Evolutionary conservation across 352 stramenopile genomes (phyloP), one percentile per base, ranked within the genome.

Genomic region (Globisporangium alternatum): DNA sequence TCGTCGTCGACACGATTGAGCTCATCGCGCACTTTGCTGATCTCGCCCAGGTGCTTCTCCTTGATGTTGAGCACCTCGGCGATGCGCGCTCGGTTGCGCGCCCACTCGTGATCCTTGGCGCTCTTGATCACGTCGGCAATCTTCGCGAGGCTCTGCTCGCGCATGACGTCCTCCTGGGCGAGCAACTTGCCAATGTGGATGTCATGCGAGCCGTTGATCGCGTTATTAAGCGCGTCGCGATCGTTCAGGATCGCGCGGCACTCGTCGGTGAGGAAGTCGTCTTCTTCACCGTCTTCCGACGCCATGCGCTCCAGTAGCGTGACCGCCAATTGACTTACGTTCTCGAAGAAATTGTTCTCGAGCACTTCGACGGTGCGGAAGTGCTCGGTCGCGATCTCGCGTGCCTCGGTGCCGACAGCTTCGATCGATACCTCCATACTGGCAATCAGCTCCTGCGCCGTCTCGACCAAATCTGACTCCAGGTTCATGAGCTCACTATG

Each of bases 281-380:
- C 83, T 21, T 94, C 83, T 55, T 94, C 86, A 19, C 69, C 85
- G 43, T 93, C 85, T 44, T 93, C 85, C 0, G 81, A 82, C 12
- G 81, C 79, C 77, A 92, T 88, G 28, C 86, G 75, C 57, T 94
- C 86, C 12, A 94, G 79, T 39, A 94, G 64, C 49, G 78, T 75
- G 19, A 90, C 82, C 0, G 85, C 85, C 33, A 94, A 65, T 56
- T 97, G 86, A 33, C 78, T 92, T 59, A 97, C 81, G 49, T 78
- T 88, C 62, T 92, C 81, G 41, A 95, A 97, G 65, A 97, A 98
- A 43, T 86, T 92, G 74, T 97, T 95, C 62, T 98, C 91, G 3
- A 96, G 76, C 28, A 94, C 83, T 66, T 98, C 93, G 51, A 97
- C 76, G 2, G 81, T 84, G 0, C 93, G 78, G 69, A 98, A 98